Evolutionary conservation across 2,329 filamentous ascomycete genomes (phyloP), one percentile per base, ranked within the genome.

Genomic region (Nemania bipapillata): DNA sequence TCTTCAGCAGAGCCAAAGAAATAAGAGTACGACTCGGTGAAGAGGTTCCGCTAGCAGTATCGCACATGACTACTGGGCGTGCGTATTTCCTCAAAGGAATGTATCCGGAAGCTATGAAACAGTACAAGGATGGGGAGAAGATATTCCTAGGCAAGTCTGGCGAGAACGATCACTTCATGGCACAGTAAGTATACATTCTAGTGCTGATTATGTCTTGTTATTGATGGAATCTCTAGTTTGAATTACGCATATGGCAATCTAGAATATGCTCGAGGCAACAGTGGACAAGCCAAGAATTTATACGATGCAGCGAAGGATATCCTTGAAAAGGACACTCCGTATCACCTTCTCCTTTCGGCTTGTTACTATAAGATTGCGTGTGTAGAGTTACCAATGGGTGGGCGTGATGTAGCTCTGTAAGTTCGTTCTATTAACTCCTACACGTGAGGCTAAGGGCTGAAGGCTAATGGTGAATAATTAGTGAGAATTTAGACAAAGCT

Each of bases 241-340:
- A 55, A 55, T 32, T 55, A 37, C 17, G 52, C 52, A n/a, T 55
- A 55, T 15, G 52, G 52, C 17, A 55, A 55, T 24, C 15, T 55
- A 9, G 24, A 40, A 4, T 24, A 24, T 37, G 52, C 52, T 20
- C 28, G n/a, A 12, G 20, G 20, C 32, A 24, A 2, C 9, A 22
- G 4, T 3, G 52, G n/a, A 55, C 1, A 12, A 2, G 52, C 52
- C 1, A 55, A 55, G 8, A 4, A 11, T 32, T 55, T 55, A 17
- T 55, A 55, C 20, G 8, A 9, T n/a, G 4, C 12, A 1, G 52
- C 52, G 12, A 8, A 15, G 5, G 20, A 20, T 8, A 55, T 55
- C n/a, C 32, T 55, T 8, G 30, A 55, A 24, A 32, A 55, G 7
- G 30, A 55, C 12, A 37, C 52, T 4, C 52, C 52, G 22, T 55